Evolutionary conservation across 148 eudicot genomes (phyloP).

Genomic region (Rhododendron griersonianum): DNA sequence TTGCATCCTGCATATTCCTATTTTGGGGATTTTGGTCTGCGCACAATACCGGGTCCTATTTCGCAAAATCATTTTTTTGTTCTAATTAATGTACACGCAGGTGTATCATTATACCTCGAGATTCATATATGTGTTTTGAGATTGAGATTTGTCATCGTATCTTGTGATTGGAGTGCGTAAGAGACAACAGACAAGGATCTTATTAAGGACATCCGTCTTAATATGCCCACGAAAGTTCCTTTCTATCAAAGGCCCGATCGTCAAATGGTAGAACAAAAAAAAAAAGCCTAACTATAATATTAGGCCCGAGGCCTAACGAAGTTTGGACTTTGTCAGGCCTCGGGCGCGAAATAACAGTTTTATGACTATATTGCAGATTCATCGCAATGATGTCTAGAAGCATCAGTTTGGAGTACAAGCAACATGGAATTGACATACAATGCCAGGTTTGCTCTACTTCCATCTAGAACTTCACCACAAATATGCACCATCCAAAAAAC

Average conservation of each 20-base stretch:
- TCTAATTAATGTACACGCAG: not conserved
- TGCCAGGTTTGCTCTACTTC: conserved; percentile 46
- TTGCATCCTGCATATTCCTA: not conserved
- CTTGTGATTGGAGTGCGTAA: not conserved
- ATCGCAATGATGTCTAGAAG: conserved; percentile 54
- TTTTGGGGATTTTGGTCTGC: too few relatives aligned
- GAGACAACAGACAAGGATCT: not conserved
- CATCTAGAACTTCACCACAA: too few relatives aligned
- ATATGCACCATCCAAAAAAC: too few relatives aligned
- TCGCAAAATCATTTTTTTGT: too few relatives aligned
- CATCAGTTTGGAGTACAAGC: conserved; percentile 59
- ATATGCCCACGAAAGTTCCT: not conserved
- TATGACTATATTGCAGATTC: conserved; percentile 32
- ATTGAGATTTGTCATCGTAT: too few relatives aligned
- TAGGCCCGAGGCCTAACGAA: not conserved
- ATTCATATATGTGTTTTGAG: not conserved
- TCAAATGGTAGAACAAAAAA: not conserved
- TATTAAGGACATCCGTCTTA: not conserved
- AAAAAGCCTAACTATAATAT: too few relatives aligned
- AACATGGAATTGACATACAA: conserved; percentile 68
- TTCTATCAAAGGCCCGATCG: not conserved
- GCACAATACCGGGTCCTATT: too few relatives aligned
- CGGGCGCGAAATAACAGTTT: not conserved
- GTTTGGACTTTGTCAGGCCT: not conserved
- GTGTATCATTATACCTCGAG: not conserved